Base-by-base conservation (phyloP, 1,284 basidiomycete species). In the Apiotrichum mycotoxinovorans region DNA sequence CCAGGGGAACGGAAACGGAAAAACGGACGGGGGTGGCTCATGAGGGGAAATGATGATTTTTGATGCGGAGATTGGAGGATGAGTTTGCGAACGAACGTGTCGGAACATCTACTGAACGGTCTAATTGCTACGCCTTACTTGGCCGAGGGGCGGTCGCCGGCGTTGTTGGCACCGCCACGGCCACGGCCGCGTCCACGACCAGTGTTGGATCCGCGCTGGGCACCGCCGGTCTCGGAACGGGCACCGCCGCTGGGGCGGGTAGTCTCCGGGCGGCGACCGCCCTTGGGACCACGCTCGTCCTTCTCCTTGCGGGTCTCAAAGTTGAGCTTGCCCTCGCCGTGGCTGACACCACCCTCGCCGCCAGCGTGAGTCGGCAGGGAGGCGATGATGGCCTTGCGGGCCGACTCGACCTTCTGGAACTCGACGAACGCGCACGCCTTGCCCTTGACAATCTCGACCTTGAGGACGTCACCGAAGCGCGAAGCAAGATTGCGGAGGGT, bases 371-470 rank as follows among this genome's bases (percentile, higher is more conserved):
- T 70, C 1, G 83, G 81, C 49, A 93, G 76, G 40, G 85, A 88
- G 4, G 86, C 83, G 25, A 83, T 78, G 66, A 98, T 94, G 3
- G 95, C 95, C 56, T 86, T 85, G 65, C 85, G 84, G 17, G 95
- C 95, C 26, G 84, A 80, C 4, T 96, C 92, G 60, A 93, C 78
- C 10, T 80, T 80, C 37, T 75, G 77, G 79, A 95, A 98, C 76
- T 98, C 94, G 68, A 94, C 83, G 82, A 98, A 98, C 1, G 94
- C 95, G 72, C 93, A 97, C 0, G 89, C 91, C 77, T 92, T 95
- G 72, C 70, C 72, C 62, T 88, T 87, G 50, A 96, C 87, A 66
- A 97, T 87, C 76, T 97, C 92, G 48, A 92, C 79, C 50, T 93
- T 90, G 76, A 89, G 90, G 71, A 96, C 82, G 4, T 86, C 82